Evolutionary conservation across 208 protist species (phyloP).

Genomic region (Crithidia fasciculata): DNA sequence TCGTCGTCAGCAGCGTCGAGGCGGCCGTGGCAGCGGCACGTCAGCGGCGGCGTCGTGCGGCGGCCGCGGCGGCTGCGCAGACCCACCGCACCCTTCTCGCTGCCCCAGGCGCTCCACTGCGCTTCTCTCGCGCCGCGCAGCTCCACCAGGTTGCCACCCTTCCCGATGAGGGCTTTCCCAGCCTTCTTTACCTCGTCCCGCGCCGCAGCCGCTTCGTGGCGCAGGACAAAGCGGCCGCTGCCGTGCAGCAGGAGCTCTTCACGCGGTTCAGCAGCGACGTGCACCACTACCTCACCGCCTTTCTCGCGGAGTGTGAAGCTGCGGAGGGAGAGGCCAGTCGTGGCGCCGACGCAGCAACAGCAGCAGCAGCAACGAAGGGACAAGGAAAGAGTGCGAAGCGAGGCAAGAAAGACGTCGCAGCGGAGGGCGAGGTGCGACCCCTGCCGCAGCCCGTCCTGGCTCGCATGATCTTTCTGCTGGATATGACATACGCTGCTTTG

Average conservation of each 20-base stretch:
- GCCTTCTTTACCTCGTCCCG: conserved; percentile 49
- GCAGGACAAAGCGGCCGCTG: conserved; percentile 24
- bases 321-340: background rate
- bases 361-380: background rate
- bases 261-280: conserved; percentile 35
- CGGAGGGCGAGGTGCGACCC: conserved; percentile 17
- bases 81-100: background rate
- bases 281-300: conserved; percentile 16
- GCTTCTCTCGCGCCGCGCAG: conserved; percentile 32
- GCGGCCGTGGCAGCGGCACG: conserved; percentile 13
- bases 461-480: conserved; percentile 40
- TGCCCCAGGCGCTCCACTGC: background rate
- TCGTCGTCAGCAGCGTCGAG: background rate
- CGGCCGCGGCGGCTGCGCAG: conserved; percentile 9
- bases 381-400: background rate
- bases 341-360: background rate
- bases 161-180: conserved; percentile 55
- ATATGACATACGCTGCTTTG: conserved; percentile 45
- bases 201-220: conserved; percentile 33
- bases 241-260: conserved; percentile 33
- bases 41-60: conserved; percentile 6
- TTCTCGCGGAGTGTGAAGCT: conserved; percentile 22
- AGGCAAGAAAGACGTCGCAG: background rate
- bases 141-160: conserved; percentile 44
- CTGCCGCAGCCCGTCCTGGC: conserved; percentile 37